Conservation (phyloP, 176 grass and related monocot species). For the Alloteropsis semialata region DNA sequence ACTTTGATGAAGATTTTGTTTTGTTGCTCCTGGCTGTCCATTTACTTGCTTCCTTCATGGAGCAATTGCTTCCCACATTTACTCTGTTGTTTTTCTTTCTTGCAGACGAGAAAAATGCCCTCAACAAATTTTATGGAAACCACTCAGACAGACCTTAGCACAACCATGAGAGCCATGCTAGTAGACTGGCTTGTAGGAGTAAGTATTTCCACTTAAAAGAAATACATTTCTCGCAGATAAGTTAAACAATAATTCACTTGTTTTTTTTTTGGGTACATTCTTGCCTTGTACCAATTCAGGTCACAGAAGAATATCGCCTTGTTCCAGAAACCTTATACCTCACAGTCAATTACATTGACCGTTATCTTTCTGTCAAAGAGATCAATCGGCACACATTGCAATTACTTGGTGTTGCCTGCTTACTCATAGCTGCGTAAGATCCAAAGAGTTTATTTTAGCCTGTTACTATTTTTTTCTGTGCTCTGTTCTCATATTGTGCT, state of each 20-base stretch:
- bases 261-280: no score
- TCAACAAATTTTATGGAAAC: constrained; percentile 70
- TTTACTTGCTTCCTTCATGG: constrained; percentile 9
- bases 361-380: constrained; percentile 79
- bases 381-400: constrained; percentile 64
- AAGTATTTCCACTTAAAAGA: constrained; percentile 12
- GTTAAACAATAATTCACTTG: background rate
- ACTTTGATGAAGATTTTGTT: background rate
- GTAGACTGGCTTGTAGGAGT: constrained; percentile 98
- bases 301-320: constrained; percentile 82
- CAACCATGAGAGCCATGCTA: constrained; percentile 76
- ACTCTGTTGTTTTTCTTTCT: constrained; percentile 27
- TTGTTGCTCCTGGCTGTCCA: background rate
- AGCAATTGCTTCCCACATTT: background rate
- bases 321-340: constrained; percentile 85
- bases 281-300: constrained; percentile 38
- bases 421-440: constrained; percentile 94
- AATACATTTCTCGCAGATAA: background rate
- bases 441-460: background rate
- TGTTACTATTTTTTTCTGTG: background rate
- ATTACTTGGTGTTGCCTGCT: constrained; percentile 85
- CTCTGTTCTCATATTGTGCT: constrained; percentile 15
- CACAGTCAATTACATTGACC: constrained; percentile 85
- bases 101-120: constrained; percentile 78
- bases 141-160: constrained; percentile 70